These are phyloP conservation scores for Solanum chmielewskii DNA, from an alignment of 257 asterid genomes.

Conservation along the genomic window DNA sequence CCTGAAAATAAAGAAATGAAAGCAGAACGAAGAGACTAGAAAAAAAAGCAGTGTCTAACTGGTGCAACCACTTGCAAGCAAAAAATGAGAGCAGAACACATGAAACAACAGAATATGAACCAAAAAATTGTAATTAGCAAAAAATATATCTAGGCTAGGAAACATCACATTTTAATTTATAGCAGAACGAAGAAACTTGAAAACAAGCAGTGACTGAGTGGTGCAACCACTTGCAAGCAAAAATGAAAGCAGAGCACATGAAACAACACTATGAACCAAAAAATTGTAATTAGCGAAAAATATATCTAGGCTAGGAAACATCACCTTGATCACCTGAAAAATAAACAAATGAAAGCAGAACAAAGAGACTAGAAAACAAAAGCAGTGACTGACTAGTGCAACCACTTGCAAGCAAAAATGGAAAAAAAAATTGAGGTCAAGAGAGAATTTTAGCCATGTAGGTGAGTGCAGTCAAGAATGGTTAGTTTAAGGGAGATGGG, in stretches of 20 bases:
- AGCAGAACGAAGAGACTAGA: background rate
- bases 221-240: background rate
- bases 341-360: background rate
- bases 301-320: background rate
- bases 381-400: background rate
- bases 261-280: background rate
- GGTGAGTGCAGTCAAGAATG: background rate
- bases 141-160: background rate
- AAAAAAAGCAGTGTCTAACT: background rate
- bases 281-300: background rate
- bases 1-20: background rate
- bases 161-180: background rate
- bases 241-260: background rate
- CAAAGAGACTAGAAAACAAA: background rate
- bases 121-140: background rate
- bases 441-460: background rate
- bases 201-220: background rate
- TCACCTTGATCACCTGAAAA: background rate
- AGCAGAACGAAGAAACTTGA: background rate
- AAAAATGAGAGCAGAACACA: background rate
- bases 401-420: background rate
- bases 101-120: background rate
- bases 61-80: background rate
- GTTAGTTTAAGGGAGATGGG: background rate
- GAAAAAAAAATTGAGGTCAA: background rate